These are phyloP conservation scores for Fusarium temperatum DNA, from an alignment of 2,329 filamentous ascomycete species.

Conservation along the genomic window DNA sequence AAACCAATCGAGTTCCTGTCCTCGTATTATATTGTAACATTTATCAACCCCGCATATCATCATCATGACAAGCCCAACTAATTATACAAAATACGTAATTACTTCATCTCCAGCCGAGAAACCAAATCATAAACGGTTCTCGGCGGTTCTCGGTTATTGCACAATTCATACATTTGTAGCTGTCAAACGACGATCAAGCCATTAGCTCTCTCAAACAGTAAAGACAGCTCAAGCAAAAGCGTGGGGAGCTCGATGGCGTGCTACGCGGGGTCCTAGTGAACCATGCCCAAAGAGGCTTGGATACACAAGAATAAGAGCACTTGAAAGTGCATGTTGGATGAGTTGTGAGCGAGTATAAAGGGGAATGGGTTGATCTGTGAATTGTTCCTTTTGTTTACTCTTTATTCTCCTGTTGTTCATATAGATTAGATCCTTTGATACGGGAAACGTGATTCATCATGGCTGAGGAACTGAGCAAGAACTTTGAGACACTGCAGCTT, in stretches of 20 bases:
- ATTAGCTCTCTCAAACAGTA: not conserved
- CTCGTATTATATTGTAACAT: not conserved
- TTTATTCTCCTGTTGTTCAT: not conserved
- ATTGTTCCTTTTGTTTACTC: not conserved
- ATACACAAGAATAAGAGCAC: slow-evolving; percentile 11
- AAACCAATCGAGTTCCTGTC: not conserved
- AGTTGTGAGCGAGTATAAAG: slow-evolving; percentile 37
- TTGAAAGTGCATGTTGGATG: not conserved
- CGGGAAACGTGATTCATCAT: slow-evolving; percentile 37
- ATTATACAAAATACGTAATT: not conserved
- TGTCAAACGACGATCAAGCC: slow-evolving; percentile 15
- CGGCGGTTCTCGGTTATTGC: slow-evolving; percentile 28
- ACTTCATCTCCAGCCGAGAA: not conserved
- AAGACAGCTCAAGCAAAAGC: slow-evolving; percentile 14
- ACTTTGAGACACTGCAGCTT: slow-evolving; percentile 87
- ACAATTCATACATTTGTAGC: slow-evolving; percentile 2
- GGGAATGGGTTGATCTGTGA: slow-evolving; percentile 17
- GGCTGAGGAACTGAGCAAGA: slow-evolving; percentile 59
- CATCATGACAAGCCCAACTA: not conserved
- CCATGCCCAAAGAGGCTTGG: slow-evolving; percentile 36
- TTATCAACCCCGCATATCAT: slow-evolving; percentile 14
- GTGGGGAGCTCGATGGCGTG: slow-evolving; percentile 38
- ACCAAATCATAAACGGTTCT: slow-evolving; percentile 4
- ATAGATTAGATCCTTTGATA: not conserved
- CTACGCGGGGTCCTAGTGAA: slow-evolving; percentile 21